These are phyloP conservation scores for Ustilago bromivora DNA, from an alignment of 1,284 basidiomycete species.

Conservation along the genomic window DNA sequence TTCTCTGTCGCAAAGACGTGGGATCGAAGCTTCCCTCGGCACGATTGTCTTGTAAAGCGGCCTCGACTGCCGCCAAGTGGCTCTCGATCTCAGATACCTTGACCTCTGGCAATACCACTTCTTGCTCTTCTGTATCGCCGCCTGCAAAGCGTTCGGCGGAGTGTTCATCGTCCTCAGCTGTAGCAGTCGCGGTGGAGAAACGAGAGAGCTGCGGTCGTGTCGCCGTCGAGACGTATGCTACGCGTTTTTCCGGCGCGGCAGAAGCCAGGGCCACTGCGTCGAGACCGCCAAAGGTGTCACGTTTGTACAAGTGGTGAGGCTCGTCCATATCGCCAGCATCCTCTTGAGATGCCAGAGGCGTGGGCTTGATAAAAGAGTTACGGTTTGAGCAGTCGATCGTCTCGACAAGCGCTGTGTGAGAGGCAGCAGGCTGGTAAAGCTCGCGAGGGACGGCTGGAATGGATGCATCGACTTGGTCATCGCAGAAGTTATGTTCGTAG, in stretches of 20 bases:
- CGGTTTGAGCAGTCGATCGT: slow-evolving; percentile 24
- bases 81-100: slow-evolving; percentile 48
- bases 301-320: slow-evolving; percentile 14
- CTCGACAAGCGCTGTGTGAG: slow-evolving; percentile 39
- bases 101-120: slow-evolving; percentile 40
- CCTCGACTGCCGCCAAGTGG: slow-evolving; percentile 48
- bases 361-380: slow-evolving; percentile 13
- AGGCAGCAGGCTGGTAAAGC: slow-evolving; percentile 22
- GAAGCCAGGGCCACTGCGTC: slow-evolving; percentile 17
- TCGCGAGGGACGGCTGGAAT: slow-evolving; percentile 25
- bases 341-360: neutral
- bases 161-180: slow-evolving; percentile 11
- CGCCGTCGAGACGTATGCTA: neutral
- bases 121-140: slow-evolving; percentile 31
- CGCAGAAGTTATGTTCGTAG: slow-evolving; percentile 9
- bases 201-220: slow-evolving; percentile 37
- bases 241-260: neutral
- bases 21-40: slow-evolving; percentile 48
- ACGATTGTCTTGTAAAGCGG: slow-evolving; percentile 43
- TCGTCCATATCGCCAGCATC: neutral
- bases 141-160: slow-evolving; percentile 1
- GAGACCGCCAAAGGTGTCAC: slow-evolving; percentile 44
- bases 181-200: slow-evolving; percentile 22
- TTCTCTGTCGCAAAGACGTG: slow-evolving; percentile 42
- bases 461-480: slow-evolving; percentile 32